A percentile compares a stretch with the other conserved stretches of the same genome.
Conservation (phyloP, 108 stramenopile species). For the Cyclostephanos tholiformis region DNA sequence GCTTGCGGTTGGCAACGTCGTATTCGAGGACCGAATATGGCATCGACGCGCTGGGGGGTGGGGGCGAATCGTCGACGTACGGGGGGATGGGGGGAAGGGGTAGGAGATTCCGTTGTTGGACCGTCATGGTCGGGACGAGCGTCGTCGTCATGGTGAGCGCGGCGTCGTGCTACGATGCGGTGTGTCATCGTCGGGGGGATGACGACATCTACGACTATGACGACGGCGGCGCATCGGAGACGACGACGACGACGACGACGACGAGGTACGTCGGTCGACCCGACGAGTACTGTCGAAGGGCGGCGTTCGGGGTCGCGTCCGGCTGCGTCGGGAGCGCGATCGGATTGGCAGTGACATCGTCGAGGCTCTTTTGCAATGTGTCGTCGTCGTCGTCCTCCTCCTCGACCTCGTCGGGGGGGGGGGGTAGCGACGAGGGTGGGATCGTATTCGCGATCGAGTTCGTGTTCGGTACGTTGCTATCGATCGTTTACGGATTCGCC, state of each 20-base stretch:
- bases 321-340: slow-evolving; percentile 66
- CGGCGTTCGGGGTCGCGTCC: slow-evolving; percentile 71
- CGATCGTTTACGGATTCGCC: slow-evolving; percentile 38
- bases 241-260: background rate
- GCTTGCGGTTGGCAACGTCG: slow-evolving; percentile 59
- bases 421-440: slow-evolving; percentile 32
- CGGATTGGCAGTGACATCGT: slow-evolving; percentile 61
- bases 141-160: slow-evolving; percentile 80
- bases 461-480: slow-evolving; percentile 20
- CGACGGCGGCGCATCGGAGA: too few relatives aligned
- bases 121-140: slow-evolving; percentile 57
- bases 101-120: slow-evolving; percentile 68
- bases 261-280: background rate
- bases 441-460: slow-evolving; percentile 34
- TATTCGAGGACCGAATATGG: slow-evolving; percentile 72
- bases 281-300: slow-evolving; percentile 62
- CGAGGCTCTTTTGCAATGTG: slow-evolving; percentile 67
- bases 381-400: too few relatives aligned
- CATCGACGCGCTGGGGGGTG: slow-evolving; percentile 72
- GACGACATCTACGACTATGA: background rate
- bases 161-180: slow-evolving; percentile 66
- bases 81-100: slow-evolving; percentile 66
- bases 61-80: too few relatives aligned
- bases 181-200: slow-evolving; percentile 41
- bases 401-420: too few relatives aligned